Percentiles rank a stretch among this genome's conserved stretches.
Evolutionary conservation across 495 filamentous ascomycete genomes (phyloP).

Genomic region (Penicillium daleae): DNA sequence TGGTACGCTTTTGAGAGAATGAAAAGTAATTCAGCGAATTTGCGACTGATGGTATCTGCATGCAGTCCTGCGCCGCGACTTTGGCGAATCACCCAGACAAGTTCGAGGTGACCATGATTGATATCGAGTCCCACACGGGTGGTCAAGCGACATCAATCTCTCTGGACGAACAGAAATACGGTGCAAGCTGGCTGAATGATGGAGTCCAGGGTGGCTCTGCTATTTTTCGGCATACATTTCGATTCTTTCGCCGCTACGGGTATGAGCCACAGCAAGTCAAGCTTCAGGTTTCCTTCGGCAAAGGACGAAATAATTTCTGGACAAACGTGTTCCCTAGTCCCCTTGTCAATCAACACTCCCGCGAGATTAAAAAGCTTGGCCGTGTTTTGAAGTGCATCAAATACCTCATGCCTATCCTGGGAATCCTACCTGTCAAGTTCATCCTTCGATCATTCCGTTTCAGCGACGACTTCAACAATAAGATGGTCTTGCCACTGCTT

Average conservation of each 20-base stretch:
- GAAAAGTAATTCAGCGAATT: background rate
- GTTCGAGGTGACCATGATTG: slow-evolving; percentile 76
- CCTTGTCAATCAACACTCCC: slow-evolving; percentile 62
- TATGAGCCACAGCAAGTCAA: slow-evolving; percentile 70
- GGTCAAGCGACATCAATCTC: slow-evolving; percentile 81
- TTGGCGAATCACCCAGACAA: slow-evolving; percentile 73
- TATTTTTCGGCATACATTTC: slow-evolving; percentile 82
- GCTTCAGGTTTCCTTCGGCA: slow-evolving; percentile 81
- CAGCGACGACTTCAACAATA: slow-evolving; percentile 72
- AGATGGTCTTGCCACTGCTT: slow-evolving; percentile 72
- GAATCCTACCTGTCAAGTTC: slow-evolving; percentile 70
- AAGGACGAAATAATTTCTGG: slow-evolving; percentile 74
- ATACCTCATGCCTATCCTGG: slow-evolving; percentile 71
- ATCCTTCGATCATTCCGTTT: slow-evolving; percentile 74
- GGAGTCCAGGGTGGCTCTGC: slow-evolving; percentile 81
- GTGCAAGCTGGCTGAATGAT: slow-evolving; percentile 79
- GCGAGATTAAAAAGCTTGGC: slow-evolving; percentile 69
- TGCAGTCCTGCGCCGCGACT: slow-evolving; percentile 74
- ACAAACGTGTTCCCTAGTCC: slow-evolving; percentile 78
- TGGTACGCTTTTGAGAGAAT: slow-evolving; percentile 38
- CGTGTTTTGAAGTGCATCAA: slow-evolving; percentile 69
- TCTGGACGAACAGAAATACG: slow-evolving; percentile 66
- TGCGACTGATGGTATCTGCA: background rate
- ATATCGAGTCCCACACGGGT: slow-evolving; percentile 68
- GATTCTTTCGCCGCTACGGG: slow-evolving; percentile 72